Base-by-base conservation (phyloP, 306 rosid species). In the Leucaena leucocephala region DNA sequence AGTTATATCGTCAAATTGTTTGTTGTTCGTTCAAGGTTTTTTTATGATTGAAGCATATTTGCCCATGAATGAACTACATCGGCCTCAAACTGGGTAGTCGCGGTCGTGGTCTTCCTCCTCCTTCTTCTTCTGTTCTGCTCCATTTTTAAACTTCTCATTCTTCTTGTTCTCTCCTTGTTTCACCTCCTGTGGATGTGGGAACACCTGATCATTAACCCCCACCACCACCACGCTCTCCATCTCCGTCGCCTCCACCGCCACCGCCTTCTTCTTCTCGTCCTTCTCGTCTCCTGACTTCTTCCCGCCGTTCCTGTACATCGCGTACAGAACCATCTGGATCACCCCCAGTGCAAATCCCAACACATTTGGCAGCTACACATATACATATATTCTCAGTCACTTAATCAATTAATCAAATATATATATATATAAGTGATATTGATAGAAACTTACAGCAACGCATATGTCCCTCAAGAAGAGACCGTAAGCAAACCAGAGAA, bases 401-500 rank as follows among this genome's bases (percentile, higher is more conserved):
- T 22, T 4, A 22, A 10, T 10, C 36, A 9, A 27, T 27, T 1
- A 27, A 55, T 7, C 10, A 8, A 3, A 27, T 27, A 27, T 8
- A 19, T 19, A 55, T 21, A 57, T 7, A 55, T 21, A 57, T 21
- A 57, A 27, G 27, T 27, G 27, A 27, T 27, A 27, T 27, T 27
- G 27, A 27, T n/a, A 27, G 27, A 27, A 80, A 82, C 91, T 89
- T 78, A 94, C 94, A 39, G 95, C 97, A 61, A 94, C 67, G 85
- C 95, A 91, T 40, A 91, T 89, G 83, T 92, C 97, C 83, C 86
- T 85, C 39, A 89, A 88, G 63, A 88, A 78, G 46, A 90, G 80
- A 33, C 98, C 99, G 49, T 93, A 93, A 9, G 87, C 88, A 55
- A 96, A 93, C 99, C 98, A 96, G 87, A 86, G 84, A 4, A 86